These are phyloP conservation scores for Chytriomyces confervae DNA, from an alignment of 192 early-diverging fungal species.

Conservation along the genomic window DNA sequence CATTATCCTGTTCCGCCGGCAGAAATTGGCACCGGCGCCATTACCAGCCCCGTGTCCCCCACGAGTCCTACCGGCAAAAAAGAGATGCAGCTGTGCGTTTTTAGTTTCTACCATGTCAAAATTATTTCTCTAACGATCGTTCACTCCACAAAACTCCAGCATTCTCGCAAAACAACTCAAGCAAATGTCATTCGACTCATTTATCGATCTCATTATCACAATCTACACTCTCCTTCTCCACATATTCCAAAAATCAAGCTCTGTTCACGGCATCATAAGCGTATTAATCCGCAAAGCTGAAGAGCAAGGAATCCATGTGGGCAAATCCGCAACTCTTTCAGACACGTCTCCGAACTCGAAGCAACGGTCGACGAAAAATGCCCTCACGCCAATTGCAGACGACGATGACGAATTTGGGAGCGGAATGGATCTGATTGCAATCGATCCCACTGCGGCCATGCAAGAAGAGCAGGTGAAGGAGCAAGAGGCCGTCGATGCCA, in stretches of 20 bases:
- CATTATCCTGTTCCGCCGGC: slow-evolving; percentile 34
- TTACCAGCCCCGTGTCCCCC: slow-evolving; percentile 22
- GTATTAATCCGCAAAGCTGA: slow-evolving; percentile 68
- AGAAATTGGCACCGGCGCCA: slow-evolving; percentile 4
- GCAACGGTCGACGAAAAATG: slow-evolving; percentile 12
- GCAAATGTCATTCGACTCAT: slow-evolving; percentile 84
- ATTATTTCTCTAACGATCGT: neutral
- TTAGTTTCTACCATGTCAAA: neutral
- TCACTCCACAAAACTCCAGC: slow-evolving; percentile 19
- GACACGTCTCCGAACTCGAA: slow-evolving; percentile 26
- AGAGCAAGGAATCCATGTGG: slow-evolving; percentile 52
- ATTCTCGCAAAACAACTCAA: slow-evolving; percentile 73
- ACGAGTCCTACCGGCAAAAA: slow-evolving; percentile 30
- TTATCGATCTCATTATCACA: slow-evolving; percentile 75
- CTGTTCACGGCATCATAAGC: slow-evolving; percentile 75
- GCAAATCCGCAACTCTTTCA: slow-evolving; percentile 25
- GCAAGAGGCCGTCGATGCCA: slow-evolving; percentile 18
- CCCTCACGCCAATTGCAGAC: slow-evolving; percentile 37
- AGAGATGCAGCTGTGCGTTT: slow-evolving; percentile 47
- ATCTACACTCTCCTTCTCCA: slow-evolving; percentile 79
- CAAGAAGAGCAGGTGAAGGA: slow-evolving; percentile 18
- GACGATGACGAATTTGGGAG: slow-evolving; percentile 58
- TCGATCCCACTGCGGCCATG: neutral
- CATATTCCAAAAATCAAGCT: slow-evolving; percentile 71
- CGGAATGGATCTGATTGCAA: slow-evolving; percentile 11